Evolutionary conservation across 2,329 filamentous ascomycete species (phyloP).

Genomic region (Conoideocrella luteorostrata): DNA sequence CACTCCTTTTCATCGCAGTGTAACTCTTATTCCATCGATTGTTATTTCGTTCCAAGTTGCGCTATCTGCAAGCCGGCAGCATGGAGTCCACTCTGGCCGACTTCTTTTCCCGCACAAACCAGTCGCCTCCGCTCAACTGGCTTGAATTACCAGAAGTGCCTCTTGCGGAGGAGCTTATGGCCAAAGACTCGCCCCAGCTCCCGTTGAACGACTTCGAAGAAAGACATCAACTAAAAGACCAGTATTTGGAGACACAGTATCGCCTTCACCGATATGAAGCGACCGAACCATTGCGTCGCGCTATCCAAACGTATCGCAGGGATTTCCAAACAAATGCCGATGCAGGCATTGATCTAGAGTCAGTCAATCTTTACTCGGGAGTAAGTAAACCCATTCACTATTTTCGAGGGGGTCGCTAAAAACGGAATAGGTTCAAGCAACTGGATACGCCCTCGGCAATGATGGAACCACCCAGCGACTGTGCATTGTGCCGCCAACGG

Average conservation of each 20-base stretch:
- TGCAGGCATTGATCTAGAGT: slow-evolving; percentile 44
- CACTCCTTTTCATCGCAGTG: not conserved
- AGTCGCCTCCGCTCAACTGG: not conserved
- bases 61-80: no score
- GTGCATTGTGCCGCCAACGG: slow-evolving; percentile 63
- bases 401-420: no score
- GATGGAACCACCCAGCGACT: slow-evolving; percentile 43
- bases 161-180: slow-evolving; percentile 17
- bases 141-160: slow-evolving; percentile 17
- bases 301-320: slow-evolving; percentile 49
- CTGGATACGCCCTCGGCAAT: slow-evolving; percentile 56
- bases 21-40: not conserved
- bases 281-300: slow-evolving; percentile 60
- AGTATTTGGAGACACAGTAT: slow-evolving; percentile 70
- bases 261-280: slow-evolving; percentile 70
- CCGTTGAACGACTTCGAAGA: slow-evolving; percentile 7
- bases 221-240: slow-evolving; percentile 16
- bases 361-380: slow-evolving; percentile 59
- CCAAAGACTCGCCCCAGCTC: slow-evolving; percentile 10
- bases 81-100: slow-evolving; percentile 1
- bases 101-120: slow-evolving; percentile 2
- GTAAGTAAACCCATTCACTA: slow-evolving; percentile 41
- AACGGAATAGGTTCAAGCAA: slow-evolving; percentile 53
- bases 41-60: not conserved
- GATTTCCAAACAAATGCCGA: not conserved